Percentiles rank a stretch among this genome's conserved stretches.
These are phyloP conservation scores for Geosmithia morbida DNA, from an alignment of 2,329 filamentous ascomycete genomes.

Conservation along the genomic window DNA sequence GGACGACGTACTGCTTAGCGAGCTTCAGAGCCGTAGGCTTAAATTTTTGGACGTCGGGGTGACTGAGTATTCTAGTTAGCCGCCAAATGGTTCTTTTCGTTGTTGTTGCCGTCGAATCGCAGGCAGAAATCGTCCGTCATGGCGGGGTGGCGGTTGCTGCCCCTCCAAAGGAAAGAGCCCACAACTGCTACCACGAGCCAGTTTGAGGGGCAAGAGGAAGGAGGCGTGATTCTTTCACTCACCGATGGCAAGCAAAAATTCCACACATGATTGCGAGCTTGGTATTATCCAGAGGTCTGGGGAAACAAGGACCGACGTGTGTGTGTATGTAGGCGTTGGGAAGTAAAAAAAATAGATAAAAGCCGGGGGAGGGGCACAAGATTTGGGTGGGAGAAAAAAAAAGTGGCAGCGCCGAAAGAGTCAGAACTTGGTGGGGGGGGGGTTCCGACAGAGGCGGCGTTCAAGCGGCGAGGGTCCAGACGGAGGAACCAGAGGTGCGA, in stretches of 20 bases:
- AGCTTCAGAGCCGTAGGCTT: conserved; percentile 89
- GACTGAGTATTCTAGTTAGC: conserved; percentile 29
- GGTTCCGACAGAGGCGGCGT: background rate
- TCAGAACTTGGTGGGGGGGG: background rate
- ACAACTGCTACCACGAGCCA: background rate
- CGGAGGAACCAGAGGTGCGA: background rate
- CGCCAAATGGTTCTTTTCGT: conserved; percentile 1
- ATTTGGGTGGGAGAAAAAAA: background rate
- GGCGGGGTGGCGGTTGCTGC: conserved; percentile 15
- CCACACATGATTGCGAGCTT: conserved; percentile 64
- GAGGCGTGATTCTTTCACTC: conserved; percentile 21
- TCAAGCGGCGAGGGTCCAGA: background rate
- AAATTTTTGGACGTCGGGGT: conserved; percentile 91
- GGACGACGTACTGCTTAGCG: conserved; percentile 65
- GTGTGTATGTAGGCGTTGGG: background rate
- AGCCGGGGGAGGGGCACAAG: background rate
- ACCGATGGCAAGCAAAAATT: conserved; percentile 93
- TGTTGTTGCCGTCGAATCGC: conserved; percentile 1
- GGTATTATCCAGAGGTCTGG: background rate
- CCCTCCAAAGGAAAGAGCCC: conserved; percentile 16
- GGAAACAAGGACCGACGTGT: background rate
- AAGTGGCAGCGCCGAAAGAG: background rate
- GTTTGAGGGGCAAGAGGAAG: background rate
- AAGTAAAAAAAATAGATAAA: background rate
- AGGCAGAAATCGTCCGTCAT: conserved; percentile 3